A percentile compares a stretch with the other conserved stretches of the same genome.
phyloP scores from a whole-genome alignment of 2,329 filamentous ascomycete species.

The Fusarium albosuccineum region DNA sequence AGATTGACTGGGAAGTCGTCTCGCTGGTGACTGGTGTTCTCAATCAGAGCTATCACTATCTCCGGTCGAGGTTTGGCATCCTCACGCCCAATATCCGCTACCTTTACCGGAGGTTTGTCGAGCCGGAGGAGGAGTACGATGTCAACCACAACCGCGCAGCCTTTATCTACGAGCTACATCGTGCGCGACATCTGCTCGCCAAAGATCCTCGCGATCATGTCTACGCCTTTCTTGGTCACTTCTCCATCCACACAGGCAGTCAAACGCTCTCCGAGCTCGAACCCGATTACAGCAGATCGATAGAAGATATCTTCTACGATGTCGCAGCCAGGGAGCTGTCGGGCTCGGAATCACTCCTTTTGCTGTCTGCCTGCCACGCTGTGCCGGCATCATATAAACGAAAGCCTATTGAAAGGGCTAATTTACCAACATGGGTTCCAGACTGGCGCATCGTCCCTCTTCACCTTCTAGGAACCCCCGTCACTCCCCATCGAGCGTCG shows the following conservation, averaged over 20 bases:
- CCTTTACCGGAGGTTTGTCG: slow-evolving; percentile 50
- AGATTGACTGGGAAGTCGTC: slow-evolving; percentile 51
- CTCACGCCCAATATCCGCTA: slow-evolving; percentile 52
- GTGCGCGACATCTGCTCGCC: slow-evolving; percentile 50
- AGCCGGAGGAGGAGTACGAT: slow-evolving; percentile 46
- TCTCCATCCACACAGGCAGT: slow-evolving; percentile 45
- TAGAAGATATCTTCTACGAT: slow-evolving; percentile 52
- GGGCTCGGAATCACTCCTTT: slow-evolving; percentile 46
- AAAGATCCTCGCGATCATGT: slow-evolving; percentile 53
- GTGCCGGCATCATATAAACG: slow-evolving; percentile 28
- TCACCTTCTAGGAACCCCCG: slow-evolving; percentile 51
- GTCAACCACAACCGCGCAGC: slow-evolving; percentile 49
- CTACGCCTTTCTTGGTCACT: slow-evolving; percentile 54
- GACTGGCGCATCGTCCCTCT: slow-evolving; percentile 53
- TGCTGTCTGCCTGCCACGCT: slow-evolving; percentile 49
- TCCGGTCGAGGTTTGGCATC: slow-evolving; percentile 48
- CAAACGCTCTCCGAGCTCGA: slow-evolving; percentile 40
- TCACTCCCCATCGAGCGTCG: slow-evolving; percentile 49
- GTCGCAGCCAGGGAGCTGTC: slow-evolving; percentile 49
- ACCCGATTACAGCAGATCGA: slow-evolving; percentile 48
- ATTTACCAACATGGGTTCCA: slow-evolving; percentile 54
- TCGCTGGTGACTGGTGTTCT: slow-evolving; percentile 49
- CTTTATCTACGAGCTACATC: slow-evolving; percentile 54
- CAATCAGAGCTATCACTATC: slow-evolving; percentile 51
- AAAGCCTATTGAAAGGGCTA: background rate